A percentile compares a stretch with the other conserved stretches of the same genome.
Conservation (phyloP, 148 eudicot species). For the Cornus controversa region DNA sequence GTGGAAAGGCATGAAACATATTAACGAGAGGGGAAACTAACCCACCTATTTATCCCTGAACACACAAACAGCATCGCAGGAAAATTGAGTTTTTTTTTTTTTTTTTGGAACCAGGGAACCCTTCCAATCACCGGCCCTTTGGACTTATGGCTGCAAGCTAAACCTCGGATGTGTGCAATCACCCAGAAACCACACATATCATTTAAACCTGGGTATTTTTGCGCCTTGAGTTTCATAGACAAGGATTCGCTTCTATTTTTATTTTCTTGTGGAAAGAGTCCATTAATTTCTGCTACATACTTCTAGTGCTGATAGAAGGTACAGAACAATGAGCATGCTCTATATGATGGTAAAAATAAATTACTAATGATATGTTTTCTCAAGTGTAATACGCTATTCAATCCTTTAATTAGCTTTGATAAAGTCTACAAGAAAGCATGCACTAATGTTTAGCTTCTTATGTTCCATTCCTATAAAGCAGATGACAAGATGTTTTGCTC, state of each 20-base stretch:
- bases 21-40: background rate
- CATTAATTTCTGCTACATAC: background rate
- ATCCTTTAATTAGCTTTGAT: background rate
- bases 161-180: too few relatives aligned
- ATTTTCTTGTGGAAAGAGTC: too few relatives aligned
- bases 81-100: too few relatives aligned
- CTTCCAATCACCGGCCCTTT: too few relatives aligned
- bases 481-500: background rate
- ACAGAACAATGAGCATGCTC: background rate
- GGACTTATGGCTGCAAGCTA: too few relatives aligned
- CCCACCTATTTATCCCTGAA: background rate
- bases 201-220: too few relatives aligned
- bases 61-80: background rate
- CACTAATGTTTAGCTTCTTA: background rate
- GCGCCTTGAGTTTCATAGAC: too few relatives aligned
- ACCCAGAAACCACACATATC: too few relatives aligned
- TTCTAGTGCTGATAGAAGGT: background rate
- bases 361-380: background rate
- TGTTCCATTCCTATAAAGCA: background rate
- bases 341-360: background rate
- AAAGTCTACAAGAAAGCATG: background rate
- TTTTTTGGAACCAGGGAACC: too few relatives aligned
- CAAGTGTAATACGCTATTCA: background rate
- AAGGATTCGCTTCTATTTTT: too few relatives aligned
- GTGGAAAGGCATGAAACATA: background rate